Percentiles rank a stretch among this genome's conserved stretches.
These are phyloP conservation scores for Eimeria acervulina DNA, from an alignment of 169 alveolate species.

Conservation along the genomic window DNA sequence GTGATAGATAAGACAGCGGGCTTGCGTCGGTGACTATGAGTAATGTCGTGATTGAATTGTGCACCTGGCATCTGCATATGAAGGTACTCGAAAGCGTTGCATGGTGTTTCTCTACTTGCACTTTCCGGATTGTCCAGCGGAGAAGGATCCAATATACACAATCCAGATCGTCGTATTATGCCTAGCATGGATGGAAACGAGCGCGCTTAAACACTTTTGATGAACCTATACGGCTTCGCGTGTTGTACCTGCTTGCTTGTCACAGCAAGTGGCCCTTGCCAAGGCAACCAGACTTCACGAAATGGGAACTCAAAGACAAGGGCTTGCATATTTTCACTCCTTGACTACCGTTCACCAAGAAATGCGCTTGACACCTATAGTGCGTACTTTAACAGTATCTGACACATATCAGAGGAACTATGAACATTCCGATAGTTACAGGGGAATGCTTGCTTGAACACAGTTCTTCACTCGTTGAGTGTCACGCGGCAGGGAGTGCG, in stretches of 20 bases:
- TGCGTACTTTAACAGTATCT: not conserved
- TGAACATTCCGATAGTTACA: not conserved
- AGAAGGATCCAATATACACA: not conserved
- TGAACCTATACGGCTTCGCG: not conserved
- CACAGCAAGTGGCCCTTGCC: not conserved
- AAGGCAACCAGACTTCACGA: not conserved
- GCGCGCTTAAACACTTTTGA: not conserved
- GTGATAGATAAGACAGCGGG: not conserved
- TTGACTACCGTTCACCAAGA: not conserved
- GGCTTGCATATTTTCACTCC: not conserved
- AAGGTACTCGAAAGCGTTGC: not conserved
- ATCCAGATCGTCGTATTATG: not conserved
- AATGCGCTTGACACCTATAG: not conserved
- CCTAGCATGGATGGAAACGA: not conserved
- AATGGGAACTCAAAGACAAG: not conserved
- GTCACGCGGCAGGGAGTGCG: not conserved
- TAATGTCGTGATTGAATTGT: not conserved
- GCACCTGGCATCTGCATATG: not conserved
- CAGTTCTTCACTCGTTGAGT: not conserved
- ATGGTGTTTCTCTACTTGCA: not conserved
- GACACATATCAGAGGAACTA: not conserved
- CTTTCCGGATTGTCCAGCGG: not conserved
- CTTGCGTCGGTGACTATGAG: too few relatives aligned
- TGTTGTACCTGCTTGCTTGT: not conserved
- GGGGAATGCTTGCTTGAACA: not conserved